Percentiles rank a stretch among this genome's conserved stretches.
Conservation (phyloP, 371 early-diverging fungal species). For the Coemansia sp. region DNA sequence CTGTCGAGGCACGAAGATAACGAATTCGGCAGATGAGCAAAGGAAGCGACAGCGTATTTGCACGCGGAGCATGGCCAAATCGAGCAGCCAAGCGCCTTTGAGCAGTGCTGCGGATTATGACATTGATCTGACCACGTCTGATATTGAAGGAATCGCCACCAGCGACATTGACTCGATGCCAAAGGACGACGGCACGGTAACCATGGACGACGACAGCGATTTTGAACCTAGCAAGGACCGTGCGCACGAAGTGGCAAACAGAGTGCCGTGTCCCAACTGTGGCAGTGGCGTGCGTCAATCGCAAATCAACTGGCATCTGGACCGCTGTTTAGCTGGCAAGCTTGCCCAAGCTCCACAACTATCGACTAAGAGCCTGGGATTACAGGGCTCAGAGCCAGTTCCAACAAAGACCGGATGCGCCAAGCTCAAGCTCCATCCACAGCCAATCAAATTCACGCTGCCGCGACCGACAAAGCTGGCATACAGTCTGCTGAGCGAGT, state of each 20-base stretch:
- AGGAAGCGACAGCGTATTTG: constrained; percentile 31
- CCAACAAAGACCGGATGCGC: background rate
- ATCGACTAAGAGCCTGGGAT: too few species aligned
- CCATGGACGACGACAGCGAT: constrained; percentile 28
- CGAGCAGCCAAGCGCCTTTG: background rate
- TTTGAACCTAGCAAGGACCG: constrained; percentile 4
- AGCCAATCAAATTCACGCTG: constrained; percentile 16
- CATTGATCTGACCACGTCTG: constrained; percentile 18
- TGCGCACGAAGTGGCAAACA: too few species aligned
- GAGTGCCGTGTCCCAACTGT: constrained; percentile 47
- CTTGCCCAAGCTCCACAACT: background rate
- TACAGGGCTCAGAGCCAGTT: background rate
- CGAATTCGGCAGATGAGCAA: background rate
- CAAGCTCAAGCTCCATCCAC: background rate
- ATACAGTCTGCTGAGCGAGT: constrained; percentile 49
- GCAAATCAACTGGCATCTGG: constrained; percentile 46
- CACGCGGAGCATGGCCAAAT: constrained; percentile 5
- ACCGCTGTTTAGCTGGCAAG: constrained; percentile 33
- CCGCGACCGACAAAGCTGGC: constrained; percentile 50
- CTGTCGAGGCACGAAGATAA: background rate
- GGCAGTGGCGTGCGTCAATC: constrained; percentile 16
- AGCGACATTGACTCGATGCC: constrained; percentile 10
- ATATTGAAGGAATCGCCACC: constrained; percentile 15
- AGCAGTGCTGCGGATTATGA: background rate
- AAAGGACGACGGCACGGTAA: background rate